Evolutionary conservation across 176 grass and related monocot genomes (phyloP), one percentile per base, ranked within the genome.

Genomic region (Zea luxurians): DNA sequence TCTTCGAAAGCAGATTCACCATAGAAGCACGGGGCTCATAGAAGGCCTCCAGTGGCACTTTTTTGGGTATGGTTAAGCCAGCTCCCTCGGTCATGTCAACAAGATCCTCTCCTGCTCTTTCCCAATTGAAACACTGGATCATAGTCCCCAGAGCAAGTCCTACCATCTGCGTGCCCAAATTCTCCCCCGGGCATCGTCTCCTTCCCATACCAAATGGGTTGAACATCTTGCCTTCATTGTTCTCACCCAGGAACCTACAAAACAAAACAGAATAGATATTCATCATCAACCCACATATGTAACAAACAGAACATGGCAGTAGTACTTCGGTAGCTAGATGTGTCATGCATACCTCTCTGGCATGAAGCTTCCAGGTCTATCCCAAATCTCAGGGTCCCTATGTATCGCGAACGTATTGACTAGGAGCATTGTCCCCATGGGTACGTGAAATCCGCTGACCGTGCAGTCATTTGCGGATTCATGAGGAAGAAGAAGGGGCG

Each of bases 81-180:
- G 54, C 60, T 7, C 73, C 73, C 73, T 75, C 73, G 0, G 17
- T 2, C 73, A 75, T 61, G 55, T 61, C 54, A n/a, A 75, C 73
- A 21, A 61, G 73, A 20, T 61, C n/a, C 38, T 75, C 17, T 8
- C 54, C 73, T 4, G 45, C 11, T 59, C 73, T 75, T 45, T 75
- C n/a, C 73, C 73, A 75, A 18, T 16, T 11, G 54, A 75, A 75
- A 18, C 54, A 61, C 40, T 75, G 73, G 11, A 75, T 75, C 55
- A 61, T 34, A 75, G 73, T 75, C 7, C 73, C 73, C 0, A 75
- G 55, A 44, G 73, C 73, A 61, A 61, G 73, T 6, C 73, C 55
- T 9, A 61, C 54, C 73, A 75, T 75, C 40, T 75, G 54, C 73
- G 45, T 61, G 6, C 73, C 73, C 18, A 75, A 75, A 55, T 75